Evolutionary conservation across 2,329 filamentous ascomycete species (phyloP).

Genomic region (Ceratocystiopsis sp.): DNA sequence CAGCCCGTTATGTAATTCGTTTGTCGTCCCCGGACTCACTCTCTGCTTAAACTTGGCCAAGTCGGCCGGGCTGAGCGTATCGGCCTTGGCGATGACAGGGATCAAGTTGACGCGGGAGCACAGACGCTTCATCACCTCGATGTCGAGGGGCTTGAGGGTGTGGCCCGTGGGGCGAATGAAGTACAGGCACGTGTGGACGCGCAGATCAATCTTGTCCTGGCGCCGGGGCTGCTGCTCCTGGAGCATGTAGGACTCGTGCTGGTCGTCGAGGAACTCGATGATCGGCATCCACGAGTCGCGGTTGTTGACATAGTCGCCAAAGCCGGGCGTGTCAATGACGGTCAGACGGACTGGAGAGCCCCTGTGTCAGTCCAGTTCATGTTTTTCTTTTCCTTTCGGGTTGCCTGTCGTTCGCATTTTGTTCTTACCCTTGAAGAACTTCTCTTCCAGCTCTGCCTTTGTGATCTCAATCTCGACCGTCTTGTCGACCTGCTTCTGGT

Average conservation of each 20-base stretch:
- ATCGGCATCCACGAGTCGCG: constrained; percentile 99
- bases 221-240: constrained; percentile 98
- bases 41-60: constrained; percentile 88
- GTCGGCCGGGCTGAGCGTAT: constrained; percentile 86
- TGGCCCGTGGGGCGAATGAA: constrained; percentile 98
- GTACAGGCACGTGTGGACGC: constrained; percentile 96
- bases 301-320: constrained; percentile 99
- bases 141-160: constrained; percentile 95
- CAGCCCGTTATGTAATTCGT: too few relatives aligned
- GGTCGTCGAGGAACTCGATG: constrained; percentile 98
- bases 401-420: too few relatives aligned
- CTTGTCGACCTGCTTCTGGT: constrained; percentile 99
- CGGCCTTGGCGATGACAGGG: constrained; percentile 94
- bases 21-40: constrained; percentile 26
- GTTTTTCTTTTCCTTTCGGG: too few relatives aligned
- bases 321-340: constrained; percentile 96
- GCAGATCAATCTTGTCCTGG: constrained; percentile 96
- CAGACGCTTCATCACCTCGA: constrained; percentile 99
- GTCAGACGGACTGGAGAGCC: constrained; percentile 66
- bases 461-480: constrained; percentile 99
- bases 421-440: constrained; percentile 98
- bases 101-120: constrained; percentile 97
- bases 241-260: constrained; percentile 99
- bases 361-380: background rate
- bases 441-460: constrained; percentile 98